Evolutionary conservation across 441 rosid species (phyloP), one percentile per base, ranked within the genome.

Genomic region (Populus hybrid): DNA sequence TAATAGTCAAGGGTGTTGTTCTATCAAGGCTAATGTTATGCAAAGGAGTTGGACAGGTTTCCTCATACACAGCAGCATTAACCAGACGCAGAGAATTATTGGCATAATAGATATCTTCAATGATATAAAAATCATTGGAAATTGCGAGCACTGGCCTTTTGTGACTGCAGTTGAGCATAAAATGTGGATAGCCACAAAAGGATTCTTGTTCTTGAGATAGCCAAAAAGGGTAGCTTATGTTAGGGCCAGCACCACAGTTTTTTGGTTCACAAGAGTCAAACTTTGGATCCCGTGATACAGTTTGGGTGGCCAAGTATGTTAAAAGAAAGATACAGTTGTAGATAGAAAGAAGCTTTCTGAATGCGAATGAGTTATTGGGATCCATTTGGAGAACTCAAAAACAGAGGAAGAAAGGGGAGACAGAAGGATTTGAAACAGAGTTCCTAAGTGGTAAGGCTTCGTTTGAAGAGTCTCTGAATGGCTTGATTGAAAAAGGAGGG

Each of bases 191-290:
- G 66, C 97, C 93, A 32, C 94, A 88, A 4, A 73, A 87, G 28
- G 86, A 38, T 57, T 83, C 63, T 69, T 86, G 91, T 61, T 69
- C 40, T 11, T 20, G 74, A 20, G 74, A 72, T 57, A 91, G 65
- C 79, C 85, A 80, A 76, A 94, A 91, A n/a, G 90, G 94, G 77
- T 79, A 90, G 42, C 85, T 85, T 67, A 93, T 87, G 18, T 32
- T 10, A 40, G 84, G 87, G 74, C 87, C 91, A 42, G 10, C 69
- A 36, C 87, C 89, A 4, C 90, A 88, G 26, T 84, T 72, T 77
- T 35, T 78, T 1, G 90, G 93, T 69, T 50, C 81, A 80, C 91
- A 92, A 24, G 86, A 83, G 26, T 79, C 59, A 75, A 78, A 91
- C 73, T 82, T 80, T 4, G 82, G 69, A 73, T 84, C 68, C 3